These are phyloP conservation scores for Zopfia rhizophila DNA, from an alignment of 2,329 filamentous ascomycete genomes.

Conservation along the genomic window DNA sequence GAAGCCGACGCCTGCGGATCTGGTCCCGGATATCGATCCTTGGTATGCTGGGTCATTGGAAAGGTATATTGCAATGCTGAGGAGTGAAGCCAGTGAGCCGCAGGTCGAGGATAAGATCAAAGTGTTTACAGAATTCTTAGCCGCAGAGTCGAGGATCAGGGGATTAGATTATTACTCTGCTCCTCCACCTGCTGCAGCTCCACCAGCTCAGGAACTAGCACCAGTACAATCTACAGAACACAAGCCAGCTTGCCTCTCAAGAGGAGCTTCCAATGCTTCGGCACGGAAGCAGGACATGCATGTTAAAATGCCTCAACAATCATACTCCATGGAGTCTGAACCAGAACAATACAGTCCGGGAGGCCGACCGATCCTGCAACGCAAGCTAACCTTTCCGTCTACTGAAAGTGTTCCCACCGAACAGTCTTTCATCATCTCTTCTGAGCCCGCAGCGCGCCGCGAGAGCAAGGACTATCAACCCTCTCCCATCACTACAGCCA, in stretches of 20 bases:
- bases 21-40: constrained; percentile 65
- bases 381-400: constrained; percentile 27
- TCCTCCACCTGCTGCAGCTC: constrained; percentile 28
- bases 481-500: constrained; percentile 12
- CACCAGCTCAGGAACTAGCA: constrained; percentile 12
- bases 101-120: constrained; percentile 64
- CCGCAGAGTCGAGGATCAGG: constrained; percentile 42
- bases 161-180: constrained; percentile 57
- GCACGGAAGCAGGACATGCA: constrained; percentile 27
- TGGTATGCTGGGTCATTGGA: constrained; percentile 67
- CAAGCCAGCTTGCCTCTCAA: not conserved
- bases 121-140: constrained; percentile 62
- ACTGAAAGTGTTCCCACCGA: constrained; percentile 21
- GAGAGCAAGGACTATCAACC: constrained; percentile 1
- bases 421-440: constrained; percentile 24
- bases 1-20: constrained; percentile 39
- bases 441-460: constrained; percentile 38
- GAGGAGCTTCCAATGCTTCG: constrained; percentile 18
- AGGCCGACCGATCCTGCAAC: constrained; percentile 59
- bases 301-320: constrained; percentile 20
- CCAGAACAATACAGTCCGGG: constrained; percentile 62
- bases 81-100: constrained; percentile 58
- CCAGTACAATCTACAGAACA: constrained; percentile 6
- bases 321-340: constrained; percentile 19
- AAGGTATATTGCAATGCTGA: constrained; percentile 65